Percentiles rank a stretch among this genome's conserved stretches.
Conservation (phyloP, 139 green algal genomes). For the Coelastrella sp. region DNA sequence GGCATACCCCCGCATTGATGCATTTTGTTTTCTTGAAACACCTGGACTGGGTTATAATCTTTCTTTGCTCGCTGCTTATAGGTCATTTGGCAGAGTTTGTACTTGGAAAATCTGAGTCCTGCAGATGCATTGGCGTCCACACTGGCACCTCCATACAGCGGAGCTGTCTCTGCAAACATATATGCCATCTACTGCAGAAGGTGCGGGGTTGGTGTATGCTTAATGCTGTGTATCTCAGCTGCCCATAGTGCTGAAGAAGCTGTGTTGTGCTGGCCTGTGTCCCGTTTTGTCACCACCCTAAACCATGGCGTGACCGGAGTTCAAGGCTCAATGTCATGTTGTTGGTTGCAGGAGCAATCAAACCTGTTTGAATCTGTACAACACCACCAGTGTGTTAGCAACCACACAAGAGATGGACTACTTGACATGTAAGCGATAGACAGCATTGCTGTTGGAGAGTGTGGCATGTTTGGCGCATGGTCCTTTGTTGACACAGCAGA, state of each 20-base stretch:
- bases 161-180: constrained; percentile 3
- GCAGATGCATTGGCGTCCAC: not conserved
- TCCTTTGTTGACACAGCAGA: too few relatives aligned
- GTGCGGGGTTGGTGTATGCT: not conserved
- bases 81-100: constrained; percentile 18
- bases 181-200: constrained; percentile 28
- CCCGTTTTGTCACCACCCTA: not conserved
- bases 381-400: constrained; percentile 6
- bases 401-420: constrained; percentile 5
- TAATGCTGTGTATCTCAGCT: not conserved
- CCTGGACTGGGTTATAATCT: too few relatives aligned
- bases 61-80: too few relatives aligned
- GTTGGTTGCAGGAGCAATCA: not conserved
- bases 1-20: too few relatives aligned
- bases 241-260: too few relatives aligned
- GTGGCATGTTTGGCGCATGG: too few relatives aligned
- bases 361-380: not conserved
- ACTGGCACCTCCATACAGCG: not conserved
- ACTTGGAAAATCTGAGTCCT: constrained; percentile 23
- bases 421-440: constrained; percentile 5
- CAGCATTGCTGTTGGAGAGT: too few relatives aligned
- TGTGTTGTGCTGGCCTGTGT: not conserved
- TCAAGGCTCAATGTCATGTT: too few relatives aligned
- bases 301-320: too few relatives aligned
- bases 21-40: too few relatives aligned